Base-by-base conservation (phyloP, 2,329 filamentous ascomycete species). In the Neopestalotiopsis clavispora region DNA sequence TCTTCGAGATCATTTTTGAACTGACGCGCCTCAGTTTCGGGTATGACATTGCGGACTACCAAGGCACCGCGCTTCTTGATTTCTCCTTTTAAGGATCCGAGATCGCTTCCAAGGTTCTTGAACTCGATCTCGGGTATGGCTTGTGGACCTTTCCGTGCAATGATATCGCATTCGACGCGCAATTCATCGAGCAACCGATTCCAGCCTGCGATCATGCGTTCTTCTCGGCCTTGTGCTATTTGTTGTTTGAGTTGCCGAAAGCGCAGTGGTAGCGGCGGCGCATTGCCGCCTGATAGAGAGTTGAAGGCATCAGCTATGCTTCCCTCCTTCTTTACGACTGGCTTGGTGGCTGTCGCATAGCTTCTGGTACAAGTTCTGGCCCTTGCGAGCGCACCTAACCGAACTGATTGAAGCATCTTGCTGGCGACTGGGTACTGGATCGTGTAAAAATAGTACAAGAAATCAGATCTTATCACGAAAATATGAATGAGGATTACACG, bases 41-140 rank as follows among this genome's bases (percentile, higher is more conserved):
- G 86, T 14, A 94, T 79, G 4, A 94, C 92, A 14, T 89, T 89
- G 59, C 87, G 84, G 30, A 94, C 83, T 1, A 94, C 88, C 0
- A 87, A 86, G 0, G 84, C 87, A 7, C 91, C 91, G 1, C 90
- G 84, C 72, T 89, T 88, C 69, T 82, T 80, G 38, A 93, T 85
- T 70, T 90, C 89, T 1, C 80, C 82, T 45, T 78, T 78, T 9
- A 82, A 62, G 0, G 63, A 69, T 6, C 69, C 66, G 3, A 85
- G 72, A 2, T 83, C 83, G 0, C 75, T 75, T 0, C 84, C 78
- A 0, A 89, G 76, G 7, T 83, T 74, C 0, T 75, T 71, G 69
- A 84, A 90, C 1, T 85, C 79, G 4, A 91, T 75, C 61, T 84
- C 81, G 0, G 89, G 89, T 28, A 91, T 82, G 3, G 89, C 82